Percentiles rank a stretch among this genome's conserved stretches.
Conservation (phyloP, 106 monocot species). For the Allium cepa region DNA sequence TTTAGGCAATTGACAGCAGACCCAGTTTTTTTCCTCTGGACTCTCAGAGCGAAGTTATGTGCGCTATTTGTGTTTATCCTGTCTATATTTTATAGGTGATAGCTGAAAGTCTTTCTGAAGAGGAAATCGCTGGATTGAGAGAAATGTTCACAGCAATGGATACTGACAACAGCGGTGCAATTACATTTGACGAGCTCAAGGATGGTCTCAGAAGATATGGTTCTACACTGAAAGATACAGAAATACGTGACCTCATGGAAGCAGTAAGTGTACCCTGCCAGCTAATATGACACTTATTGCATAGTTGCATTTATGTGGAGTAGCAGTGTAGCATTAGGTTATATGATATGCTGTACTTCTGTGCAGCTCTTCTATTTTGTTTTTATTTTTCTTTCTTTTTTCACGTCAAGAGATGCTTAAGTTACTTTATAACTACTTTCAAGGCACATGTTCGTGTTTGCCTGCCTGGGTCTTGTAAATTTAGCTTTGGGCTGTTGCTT, state of each 20-base stretch:
- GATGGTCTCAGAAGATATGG: slow-evolving; percentile 25
- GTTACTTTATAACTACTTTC: too few species aligned
- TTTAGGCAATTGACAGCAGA: too few species aligned
- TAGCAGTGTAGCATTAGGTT: too few species aligned
- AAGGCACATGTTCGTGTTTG: too few species aligned
- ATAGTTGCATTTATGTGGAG: too few species aligned
- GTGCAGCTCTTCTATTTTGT: not conserved
- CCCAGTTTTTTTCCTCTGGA: too few species aligned
- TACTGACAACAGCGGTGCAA: slow-evolving; percentile 25
- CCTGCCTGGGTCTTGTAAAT: too few species aligned
- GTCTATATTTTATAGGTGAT: slow-evolving; percentile 13
- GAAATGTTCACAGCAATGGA: slow-evolving; percentile 31
- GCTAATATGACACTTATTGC: too few species aligned
- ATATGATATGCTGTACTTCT: not conserved
- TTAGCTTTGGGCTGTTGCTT: too few species aligned
- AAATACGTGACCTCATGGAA: slow-evolving; percentile 31
- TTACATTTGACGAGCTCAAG: slow-evolving; percentile 32
- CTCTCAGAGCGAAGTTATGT: too few species aligned
- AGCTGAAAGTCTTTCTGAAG: slow-evolving; percentile 30
- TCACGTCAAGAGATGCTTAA: not conserved
- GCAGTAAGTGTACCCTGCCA: slow-evolving; percentile 12
- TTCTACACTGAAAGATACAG: slow-evolving; percentile 23
- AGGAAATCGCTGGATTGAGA: slow-evolving; percentile 28
- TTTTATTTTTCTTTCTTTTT: not conserved
- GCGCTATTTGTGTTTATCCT: slow-evolving; percentile 1